Percentiles rank a stretch among this genome's conserved stretches.
Evolutionary conservation across 352 stramenopile species (phyloP).

Genomic region (Hyaloperonospora brassicae): DNA sequence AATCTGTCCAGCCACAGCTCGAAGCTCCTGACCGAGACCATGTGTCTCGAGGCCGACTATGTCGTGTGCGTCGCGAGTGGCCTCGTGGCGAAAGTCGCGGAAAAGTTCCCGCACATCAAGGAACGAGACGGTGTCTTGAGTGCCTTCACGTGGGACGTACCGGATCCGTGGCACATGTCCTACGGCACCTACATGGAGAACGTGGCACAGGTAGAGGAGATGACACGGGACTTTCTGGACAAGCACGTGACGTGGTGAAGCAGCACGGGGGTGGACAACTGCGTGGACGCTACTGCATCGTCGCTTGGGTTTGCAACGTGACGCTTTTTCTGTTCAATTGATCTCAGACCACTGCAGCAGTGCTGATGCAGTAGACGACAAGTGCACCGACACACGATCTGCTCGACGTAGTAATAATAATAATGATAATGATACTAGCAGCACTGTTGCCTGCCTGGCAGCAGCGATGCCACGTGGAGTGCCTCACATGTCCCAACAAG

Average conservation of each 20-base stretch:
- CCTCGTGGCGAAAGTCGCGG: slow-evolving; percentile 48
- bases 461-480: too few relatives aligned
- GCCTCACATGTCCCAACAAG: too few relatives aligned
- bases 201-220: slow-evolving; percentile 63
- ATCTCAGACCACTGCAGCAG: too few relatives aligned
- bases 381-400: too few relatives aligned
- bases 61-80: slow-evolving; percentile 67
- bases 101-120: slow-evolving; percentile 56
- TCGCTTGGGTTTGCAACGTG: too few relatives aligned
- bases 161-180: slow-evolving; percentile 77
- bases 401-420: too few relatives aligned
- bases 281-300: too few relatives aligned
- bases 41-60: slow-evolving; percentile 61
- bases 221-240: slow-evolving; percentile 69
- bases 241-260: slow-evolving; percentile 26
- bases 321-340: too few relatives aligned
- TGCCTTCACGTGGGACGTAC: slow-evolving; percentile 53
- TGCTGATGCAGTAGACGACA: too few relatives aligned
- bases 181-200: slow-evolving; percentile 81
- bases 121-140: slow-evolving; percentile 49
- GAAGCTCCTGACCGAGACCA: slow-evolving; percentile 53
- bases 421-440: too few relatives aligned
- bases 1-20: slow-evolving; percentile 61
- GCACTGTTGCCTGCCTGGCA: too few relatives aligned
- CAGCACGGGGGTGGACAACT: too few relatives aligned